Evolutionary conservation across 306 rosid species (phyloP).

Genomic region (Hippophae tibetana): DNA sequence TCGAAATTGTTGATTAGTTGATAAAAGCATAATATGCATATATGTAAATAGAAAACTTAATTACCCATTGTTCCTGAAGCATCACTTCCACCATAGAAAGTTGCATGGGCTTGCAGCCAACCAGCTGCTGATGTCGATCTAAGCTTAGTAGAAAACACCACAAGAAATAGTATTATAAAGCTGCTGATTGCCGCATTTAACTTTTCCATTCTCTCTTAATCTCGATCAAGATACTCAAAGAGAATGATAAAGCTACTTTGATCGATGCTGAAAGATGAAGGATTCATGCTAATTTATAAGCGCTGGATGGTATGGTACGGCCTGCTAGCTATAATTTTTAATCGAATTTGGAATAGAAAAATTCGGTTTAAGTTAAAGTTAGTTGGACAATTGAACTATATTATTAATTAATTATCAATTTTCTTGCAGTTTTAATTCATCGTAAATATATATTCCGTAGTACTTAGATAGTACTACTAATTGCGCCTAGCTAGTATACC

Average conservation of each 20-base stretch:
- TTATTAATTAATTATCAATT: too few species aligned
- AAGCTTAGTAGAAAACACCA: slow-evolving; percentile 19
- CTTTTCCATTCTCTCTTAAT: slow-evolving; percentile 23
- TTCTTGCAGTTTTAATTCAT: too few species aligned
- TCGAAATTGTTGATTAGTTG: too few species aligned
- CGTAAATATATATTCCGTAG: too few species aligned
- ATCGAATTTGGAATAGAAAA: neutral
- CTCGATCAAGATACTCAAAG: too few species aligned
- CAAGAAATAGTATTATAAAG: slow-evolving; percentile 15
- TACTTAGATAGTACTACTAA: too few species aligned
- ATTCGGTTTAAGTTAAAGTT: too few species aligned
- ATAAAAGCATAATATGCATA: slow-evolving; percentile 7
- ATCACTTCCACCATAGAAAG: slow-evolving; percentile 65
- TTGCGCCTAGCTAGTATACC: too few species aligned
- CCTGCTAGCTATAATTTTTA: too few species aligned
- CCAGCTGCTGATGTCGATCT: slow-evolving; percentile 20
- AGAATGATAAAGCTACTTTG: neutral
- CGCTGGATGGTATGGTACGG: too few species aligned
- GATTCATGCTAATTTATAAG: slow-evolving; percentile 24
- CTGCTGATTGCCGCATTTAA: neutral
- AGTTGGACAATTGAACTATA: too few species aligned
- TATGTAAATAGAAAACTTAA: too few species aligned
- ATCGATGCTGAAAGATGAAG: slow-evolving; percentile 16
- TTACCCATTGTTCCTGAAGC: slow-evolving; percentile 64
- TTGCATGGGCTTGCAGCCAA: slow-evolving; percentile 49